Base-by-base conservation (phyloP, 2,329 filamentous ascomycete genomes). In the Diaporthe sp. region DNA sequence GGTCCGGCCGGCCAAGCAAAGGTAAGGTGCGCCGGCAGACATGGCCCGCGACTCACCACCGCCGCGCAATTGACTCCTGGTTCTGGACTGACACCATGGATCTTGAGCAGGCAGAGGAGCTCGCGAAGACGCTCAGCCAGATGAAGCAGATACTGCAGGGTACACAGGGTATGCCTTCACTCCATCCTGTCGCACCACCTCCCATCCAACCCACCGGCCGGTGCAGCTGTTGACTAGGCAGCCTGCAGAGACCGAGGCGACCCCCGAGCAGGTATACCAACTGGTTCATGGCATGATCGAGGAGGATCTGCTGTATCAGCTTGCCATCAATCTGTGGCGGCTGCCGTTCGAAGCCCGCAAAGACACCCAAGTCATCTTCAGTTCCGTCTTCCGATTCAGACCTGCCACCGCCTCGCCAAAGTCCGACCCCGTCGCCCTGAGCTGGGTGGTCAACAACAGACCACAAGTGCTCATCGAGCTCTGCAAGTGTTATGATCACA, bases 301-400 rank as follows among this genome's bases (percentile, higher is more conserved):
- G 81, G 95, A 98, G 85, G 95, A 98, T 82, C 88, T 99, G 10
- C 91, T 99, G 56, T 94, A 94, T 79, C 88, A 94, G 69, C 92
- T 99, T 73, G 95, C 96, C 27, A 89, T 92, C 75, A 93, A 93
- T 81, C 93, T 99, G 59, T 92, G 94, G 84, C 91, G 93, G 69
- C 90, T 99, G 6, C 95, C 96, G 0, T 99, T 99, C 86, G 97
- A 99, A 86, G 94, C 96, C 50, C 93, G 96, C 80, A 98, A 98
- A 86, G 96, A 98, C 81, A 94, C 94, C 17, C 96, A 98, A 82
- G 94, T 97, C 76, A 97, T 98, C 82, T 97, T 98, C 85, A 98
- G 95, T 53, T 97, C 96, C 83, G 94, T 97, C 78, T 95, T 98
- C 82, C 94, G 96, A 77, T 98, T 97, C 87, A 94, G 94, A 77